Evolutionary conservation across 2,329 filamentous ascomycete species (phyloP).

Genomic region (Neoarthrinium moseri): DNA sequence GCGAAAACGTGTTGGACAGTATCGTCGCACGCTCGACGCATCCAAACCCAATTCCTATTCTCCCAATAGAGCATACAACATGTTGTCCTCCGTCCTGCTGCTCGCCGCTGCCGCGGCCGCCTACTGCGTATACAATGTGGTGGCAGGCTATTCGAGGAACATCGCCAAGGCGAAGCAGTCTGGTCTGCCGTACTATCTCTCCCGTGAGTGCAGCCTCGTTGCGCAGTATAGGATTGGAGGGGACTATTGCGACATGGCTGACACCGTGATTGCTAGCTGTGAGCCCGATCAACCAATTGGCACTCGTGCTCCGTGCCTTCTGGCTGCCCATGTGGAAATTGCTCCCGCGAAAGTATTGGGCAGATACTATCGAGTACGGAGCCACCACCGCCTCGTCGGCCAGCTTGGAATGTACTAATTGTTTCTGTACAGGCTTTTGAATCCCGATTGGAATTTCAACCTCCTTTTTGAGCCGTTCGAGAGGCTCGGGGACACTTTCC

Average conservation of each 20-base stretch:
- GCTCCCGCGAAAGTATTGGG: slow-evolving; percentile 55
- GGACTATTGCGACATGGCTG: no score
- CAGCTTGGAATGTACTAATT: neutral
- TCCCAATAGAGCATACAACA: no score
- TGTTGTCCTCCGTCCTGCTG: slow-evolving; percentile 35
- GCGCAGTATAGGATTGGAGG: no score
- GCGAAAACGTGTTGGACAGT: no score
- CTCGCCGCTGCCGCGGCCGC: slow-evolving; percentile 31
- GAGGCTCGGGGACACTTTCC: slow-evolving; percentile 60
- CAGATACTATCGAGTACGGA: slow-evolving; percentile 59
- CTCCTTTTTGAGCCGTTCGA: slow-evolving; percentile 57
- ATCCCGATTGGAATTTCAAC: slow-evolving; percentile 61
- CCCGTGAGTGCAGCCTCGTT: slow-evolving; percentile 53
- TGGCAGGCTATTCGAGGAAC: slow-evolving; percentile 39
- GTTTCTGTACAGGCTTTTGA: slow-evolving; percentile 40
- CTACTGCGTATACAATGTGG: slow-evolving; percentile 30
- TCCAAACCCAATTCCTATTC: no score
- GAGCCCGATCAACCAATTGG: slow-evolving; percentile 49
- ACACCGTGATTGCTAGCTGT: slow-evolving; percentile 34
- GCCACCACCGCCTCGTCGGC: neutral
- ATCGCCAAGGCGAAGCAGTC: slow-evolving; percentile 49
- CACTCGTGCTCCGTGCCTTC: slow-evolving; percentile 53
- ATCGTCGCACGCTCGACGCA: no score
- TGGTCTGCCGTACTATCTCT: slow-evolving; percentile 51
- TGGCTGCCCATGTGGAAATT: slow-evolving; percentile 55